Percentiles rank a stretch among this genome's conserved stretches.
phyloP scores from a whole-genome alignment of 75 land plant genomes.

The Selaginella tamariscina region DNA sequence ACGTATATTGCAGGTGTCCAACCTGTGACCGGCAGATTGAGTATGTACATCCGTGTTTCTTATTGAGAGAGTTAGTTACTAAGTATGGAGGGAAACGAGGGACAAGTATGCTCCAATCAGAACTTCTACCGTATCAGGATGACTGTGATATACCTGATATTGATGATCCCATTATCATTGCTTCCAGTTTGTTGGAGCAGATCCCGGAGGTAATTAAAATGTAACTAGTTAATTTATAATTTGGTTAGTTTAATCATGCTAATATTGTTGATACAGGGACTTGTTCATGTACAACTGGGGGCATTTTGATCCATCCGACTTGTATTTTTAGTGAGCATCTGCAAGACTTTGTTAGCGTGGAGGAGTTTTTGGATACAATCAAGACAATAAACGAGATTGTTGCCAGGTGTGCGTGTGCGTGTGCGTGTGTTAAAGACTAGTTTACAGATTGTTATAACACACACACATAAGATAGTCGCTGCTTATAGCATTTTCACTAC shows the following conservation, averaged over 20 bases:
- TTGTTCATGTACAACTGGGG: not conserved
- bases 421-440: too few species aligned
- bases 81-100: slow-evolving; percentile 1
- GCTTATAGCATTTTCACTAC: too few species aligned
- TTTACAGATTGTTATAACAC: too few species aligned
- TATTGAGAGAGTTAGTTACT: not conserved
- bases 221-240: not conserved
- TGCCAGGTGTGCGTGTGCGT: not conserved
- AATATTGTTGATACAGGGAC: not conserved
- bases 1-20: not conserved
- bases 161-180: not conserved
- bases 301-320: not conserved
- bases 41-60: not conserved
- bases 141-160: not conserved
- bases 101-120: not conserved
- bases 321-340: not conserved
- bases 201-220: not conserved
- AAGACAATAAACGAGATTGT: not conserved
- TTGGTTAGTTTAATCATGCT: not conserved
- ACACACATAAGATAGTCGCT: too few species aligned
- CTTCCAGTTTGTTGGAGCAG: slow-evolving; percentile 1
- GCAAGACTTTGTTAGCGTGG: not conserved
- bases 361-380: not conserved
- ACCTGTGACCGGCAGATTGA: not conserved
- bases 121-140: not conserved